Evolutionary conservation across 768 basidiomycete species (phyloP).

Genomic region (Mycena capillaripes): DNA sequence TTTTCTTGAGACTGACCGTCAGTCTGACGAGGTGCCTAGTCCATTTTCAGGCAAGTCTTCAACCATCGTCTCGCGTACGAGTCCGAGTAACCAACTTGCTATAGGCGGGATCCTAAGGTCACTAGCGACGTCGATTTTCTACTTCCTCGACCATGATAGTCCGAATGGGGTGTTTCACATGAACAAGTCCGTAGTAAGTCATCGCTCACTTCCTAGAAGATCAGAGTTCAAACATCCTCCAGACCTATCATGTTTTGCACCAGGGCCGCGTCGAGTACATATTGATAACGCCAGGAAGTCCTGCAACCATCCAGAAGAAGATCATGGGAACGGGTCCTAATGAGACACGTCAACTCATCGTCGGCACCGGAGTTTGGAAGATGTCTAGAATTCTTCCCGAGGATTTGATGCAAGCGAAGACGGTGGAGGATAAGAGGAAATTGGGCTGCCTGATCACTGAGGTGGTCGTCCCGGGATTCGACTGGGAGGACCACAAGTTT

Average conservation of each 20-base stretch:
- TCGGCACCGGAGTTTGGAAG: constrained; percentile 46
- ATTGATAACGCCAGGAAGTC: constrained; percentile 50
- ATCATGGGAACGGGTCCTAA: constrained; percentile 47
- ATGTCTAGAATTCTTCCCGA: background rate
- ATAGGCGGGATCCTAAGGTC: constrained; percentile 9
- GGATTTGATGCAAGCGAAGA: constrained; percentile 24
- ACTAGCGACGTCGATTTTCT: constrained; percentile 44
- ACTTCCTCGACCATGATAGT: constrained; percentile 58
- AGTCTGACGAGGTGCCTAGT: background rate
- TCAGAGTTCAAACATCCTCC: background rate
- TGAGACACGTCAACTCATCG: constrained; percentile 63
- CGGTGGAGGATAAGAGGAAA: constrained; percentile 44
- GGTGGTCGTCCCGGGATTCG: constrained; percentile 62
- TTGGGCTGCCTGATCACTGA: constrained; percentile 67
- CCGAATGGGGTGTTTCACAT: constrained; percentile 59
- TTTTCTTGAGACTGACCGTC: constrained; percentile 18
- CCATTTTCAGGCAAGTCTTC: constrained; percentile 12
- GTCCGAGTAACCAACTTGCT: background rate
- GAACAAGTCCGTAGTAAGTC: constrained; percentile 61
- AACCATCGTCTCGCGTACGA: background rate
- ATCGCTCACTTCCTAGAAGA: background rate
- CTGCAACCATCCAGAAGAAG: constrained; percentile 52
- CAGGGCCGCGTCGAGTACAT: constrained; percentile 66
- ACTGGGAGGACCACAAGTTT: constrained; percentile 66
- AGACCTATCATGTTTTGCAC: constrained; percentile 69